Conservation (phyloP, 78 protist genomes). For the Tieghemostelium lacteum region DNA sequence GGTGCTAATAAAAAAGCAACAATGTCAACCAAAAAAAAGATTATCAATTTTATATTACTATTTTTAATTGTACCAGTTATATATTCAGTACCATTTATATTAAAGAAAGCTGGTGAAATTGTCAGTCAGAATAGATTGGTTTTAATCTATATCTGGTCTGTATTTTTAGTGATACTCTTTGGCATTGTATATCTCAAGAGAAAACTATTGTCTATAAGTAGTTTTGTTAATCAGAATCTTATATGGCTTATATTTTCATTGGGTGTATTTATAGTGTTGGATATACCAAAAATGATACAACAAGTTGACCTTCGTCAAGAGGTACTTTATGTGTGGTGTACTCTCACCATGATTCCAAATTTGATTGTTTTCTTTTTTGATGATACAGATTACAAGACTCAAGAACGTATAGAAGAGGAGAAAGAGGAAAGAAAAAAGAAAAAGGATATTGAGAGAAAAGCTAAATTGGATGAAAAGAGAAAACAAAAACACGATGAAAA, state of each 20-base stretch:
- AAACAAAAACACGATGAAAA: conserved; percentile 23
- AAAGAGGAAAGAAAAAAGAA: conserved; percentile 33
- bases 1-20: conserved; percentile 3
- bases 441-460: conserved; percentile 30
- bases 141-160: conserved; percentile 54
- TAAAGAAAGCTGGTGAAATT: conserved; percentile 50
- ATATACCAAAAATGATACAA: conserved; percentile 79
- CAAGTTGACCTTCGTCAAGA: conserved; percentile 58
- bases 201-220: conserved; percentile 10
- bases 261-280: conserved; percentile 55
- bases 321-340: conserved; percentile 69
- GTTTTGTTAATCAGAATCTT: conserved; percentile 66
- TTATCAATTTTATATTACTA: conserved; percentile 30
- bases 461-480: conserved; percentile 38
- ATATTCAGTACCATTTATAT: conserved; percentile 25
- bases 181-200: conserved; percentile 36
- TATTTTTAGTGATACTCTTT: conserved; percentile 11
- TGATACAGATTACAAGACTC: conserved; percentile 48
- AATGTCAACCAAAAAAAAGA: conserved; percentile 1
- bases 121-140: conserved; percentile 35
- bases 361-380: conserved; percentile 53
- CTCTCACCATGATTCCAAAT: conserved; percentile 71
- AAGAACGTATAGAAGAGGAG: conserved; percentile 60
- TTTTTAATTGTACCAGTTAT: conserved; percentile 39
- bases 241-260: conserved; percentile 52